These are phyloP conservation scores for Pugionium cornutum DNA, from an alignment of 345 rosid species.

Conservation along the genomic window DNA sequence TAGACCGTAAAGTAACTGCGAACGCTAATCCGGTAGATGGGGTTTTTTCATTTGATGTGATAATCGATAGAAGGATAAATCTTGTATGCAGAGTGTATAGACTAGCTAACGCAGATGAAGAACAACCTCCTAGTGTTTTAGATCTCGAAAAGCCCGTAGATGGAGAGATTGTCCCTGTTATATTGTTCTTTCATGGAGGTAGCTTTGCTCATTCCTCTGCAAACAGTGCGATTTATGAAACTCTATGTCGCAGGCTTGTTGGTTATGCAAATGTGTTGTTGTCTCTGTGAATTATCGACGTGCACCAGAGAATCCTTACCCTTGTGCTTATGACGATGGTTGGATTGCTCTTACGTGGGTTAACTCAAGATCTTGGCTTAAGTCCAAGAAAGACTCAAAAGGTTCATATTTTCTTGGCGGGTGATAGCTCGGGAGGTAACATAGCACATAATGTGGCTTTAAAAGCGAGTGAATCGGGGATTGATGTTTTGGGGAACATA, in stretches of 20 bases:
- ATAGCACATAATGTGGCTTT: constrained; percentile 80
- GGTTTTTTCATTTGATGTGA: constrained; percentile 75
- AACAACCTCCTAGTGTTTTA: constrained; percentile 37
- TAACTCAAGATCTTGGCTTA: constrained; percentile 71
- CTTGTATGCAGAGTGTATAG: constrained; percentile 72
- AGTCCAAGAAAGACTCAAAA: constrained; percentile 66
- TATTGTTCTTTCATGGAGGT: constrained; percentile 91
- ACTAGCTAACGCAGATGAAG: constrained; percentile 52
- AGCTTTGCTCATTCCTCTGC: constrained; percentile 92
- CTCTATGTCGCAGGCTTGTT: constrained; percentile 74
- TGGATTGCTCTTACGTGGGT: constrained; percentile 85
- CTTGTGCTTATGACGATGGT: constrained; percentile 90
- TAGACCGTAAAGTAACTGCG: constrained; percentile 77
- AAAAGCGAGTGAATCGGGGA: constrained; percentile 65
- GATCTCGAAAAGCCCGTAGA: constrained; percentile 77
- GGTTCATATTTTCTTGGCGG: constrained; percentile 78
- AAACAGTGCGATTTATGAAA: constrained; percentile 78
- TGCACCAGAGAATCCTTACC: constrained; percentile 80
- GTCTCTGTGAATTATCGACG: constrained; percentile 90
- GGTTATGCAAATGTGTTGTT: constrained; percentile 71
- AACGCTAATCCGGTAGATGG: constrained; percentile 76
- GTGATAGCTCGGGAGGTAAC: constrained; percentile 95
- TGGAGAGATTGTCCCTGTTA: constrained; percentile 65
- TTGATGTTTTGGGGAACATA: constrained; percentile 65
- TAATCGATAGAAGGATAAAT: constrained; percentile 57